Percentiles rank a stretch among this genome's conserved stretches.
Conservation (phyloP, 2,329 filamentous ascomycete genomes). For the Emergomyces pasteurianus region DNA sequence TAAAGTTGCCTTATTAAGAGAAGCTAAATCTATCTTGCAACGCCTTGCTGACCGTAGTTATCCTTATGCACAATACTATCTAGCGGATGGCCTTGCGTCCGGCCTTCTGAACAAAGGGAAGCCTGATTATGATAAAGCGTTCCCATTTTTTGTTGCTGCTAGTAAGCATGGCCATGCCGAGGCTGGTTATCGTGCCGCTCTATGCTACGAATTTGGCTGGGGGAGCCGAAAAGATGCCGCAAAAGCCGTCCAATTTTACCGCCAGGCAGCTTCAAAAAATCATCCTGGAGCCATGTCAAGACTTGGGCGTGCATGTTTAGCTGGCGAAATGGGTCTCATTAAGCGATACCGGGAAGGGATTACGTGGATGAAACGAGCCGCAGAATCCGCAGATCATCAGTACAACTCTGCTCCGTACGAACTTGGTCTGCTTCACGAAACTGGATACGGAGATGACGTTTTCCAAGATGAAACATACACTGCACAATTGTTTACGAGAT, state of each 20-base stretch:
- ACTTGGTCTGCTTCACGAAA: conserved; percentile 76
- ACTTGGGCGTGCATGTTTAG: conserved; percentile 79
- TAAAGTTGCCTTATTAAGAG: conserved; percentile 58
- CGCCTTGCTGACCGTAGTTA: conserved; percentile 77
- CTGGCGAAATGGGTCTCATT: conserved; percentile 72
- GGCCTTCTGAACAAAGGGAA: conserved; percentile 93
- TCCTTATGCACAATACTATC: conserved; percentile 95
- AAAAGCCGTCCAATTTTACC: conserved; percentile 89
- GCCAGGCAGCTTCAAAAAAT: conserved; percentile 79
- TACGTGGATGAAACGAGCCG: conserved; percentile 90
- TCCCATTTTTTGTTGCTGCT: conserved; percentile 82
- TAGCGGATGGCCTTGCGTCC: conserved; percentile 86
- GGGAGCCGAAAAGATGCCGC: conserved; percentile 79
- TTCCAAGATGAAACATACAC: conserved; percentile 86
- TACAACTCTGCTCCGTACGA: conserved; percentile 92
- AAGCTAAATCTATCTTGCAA: conserved; percentile 82
- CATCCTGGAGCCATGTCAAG: conserved; percentile 93
- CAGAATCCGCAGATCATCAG: conserved; percentile 78
- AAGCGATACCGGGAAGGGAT: conserved; percentile 82
- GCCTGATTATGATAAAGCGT: conserved; percentile 81
- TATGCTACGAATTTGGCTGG: conserved; percentile 98
- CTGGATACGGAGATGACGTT: conserved; percentile 85
- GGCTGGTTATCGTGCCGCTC: conserved; percentile 79
- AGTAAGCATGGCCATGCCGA: conserved; percentile 97
- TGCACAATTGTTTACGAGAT: conserved; percentile 85